Evolutionary conservation across 805 yeast genomes (phyloP).

Genomic region (Spathaspora girioi): DNA sequence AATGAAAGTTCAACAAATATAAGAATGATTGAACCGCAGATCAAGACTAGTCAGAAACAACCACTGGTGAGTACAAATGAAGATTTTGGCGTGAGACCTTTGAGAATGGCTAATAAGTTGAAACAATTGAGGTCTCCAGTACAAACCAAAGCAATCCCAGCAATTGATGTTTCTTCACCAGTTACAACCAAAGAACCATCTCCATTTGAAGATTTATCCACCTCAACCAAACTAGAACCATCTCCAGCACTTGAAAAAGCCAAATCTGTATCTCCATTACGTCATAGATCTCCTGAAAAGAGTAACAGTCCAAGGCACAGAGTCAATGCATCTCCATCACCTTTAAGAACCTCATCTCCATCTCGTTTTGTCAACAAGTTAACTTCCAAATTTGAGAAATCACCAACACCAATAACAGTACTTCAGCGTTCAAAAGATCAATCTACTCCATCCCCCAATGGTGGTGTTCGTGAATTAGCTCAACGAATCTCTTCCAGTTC

Average conservation of each 20-base stretch:
- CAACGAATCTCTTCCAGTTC: conserved; percentile 18
- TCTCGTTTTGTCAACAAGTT: conserved; percentile 14
- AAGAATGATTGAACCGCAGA: conserved; percentile 2
- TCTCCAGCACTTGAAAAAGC: neutral
- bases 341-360: conserved; percentile 3
- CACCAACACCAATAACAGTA: conserved; percentile 2
- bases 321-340: neutral
- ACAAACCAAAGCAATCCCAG: neutral
- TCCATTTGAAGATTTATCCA: neutral
- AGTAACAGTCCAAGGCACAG: neutral
- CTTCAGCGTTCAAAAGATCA: neutral
- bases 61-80: conserved; percentile 6
- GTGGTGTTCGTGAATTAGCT: conserved; percentile 22
- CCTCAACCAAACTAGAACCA: neutral
- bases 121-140: conserved; percentile 9
- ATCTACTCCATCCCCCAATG: neutral
- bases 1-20: conserved; percentile 12
- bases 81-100: conserved; percentile 56
- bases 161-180: neutral
- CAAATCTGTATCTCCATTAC: neutral
- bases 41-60: neutral
- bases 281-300: neutral
- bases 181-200: neutral
- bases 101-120: conserved; percentile 61
- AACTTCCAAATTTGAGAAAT: conserved; percentile 21